These are phyloP conservation scores for Sclerotinia minor DNA, from an alignment of 2,329 filamentous ascomycete species.

Conservation along the genomic window DNA sequence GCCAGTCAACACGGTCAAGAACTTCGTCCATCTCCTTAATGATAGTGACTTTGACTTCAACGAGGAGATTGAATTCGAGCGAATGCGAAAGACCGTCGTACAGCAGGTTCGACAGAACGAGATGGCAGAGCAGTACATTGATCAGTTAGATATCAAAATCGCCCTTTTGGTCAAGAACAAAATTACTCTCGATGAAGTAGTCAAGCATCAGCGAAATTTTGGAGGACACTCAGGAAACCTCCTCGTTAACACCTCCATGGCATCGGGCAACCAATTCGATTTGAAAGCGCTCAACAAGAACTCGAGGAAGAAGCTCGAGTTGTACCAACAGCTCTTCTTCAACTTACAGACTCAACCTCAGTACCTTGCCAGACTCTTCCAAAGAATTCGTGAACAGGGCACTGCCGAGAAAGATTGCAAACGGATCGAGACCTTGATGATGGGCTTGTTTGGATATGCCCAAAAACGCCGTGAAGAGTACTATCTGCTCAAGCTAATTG, in stretches of 20 bases:
- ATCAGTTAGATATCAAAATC: conserved; percentile 98
- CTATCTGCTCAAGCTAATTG: conserved; percentile 86
- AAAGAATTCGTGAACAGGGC: conserved; percentile 76
- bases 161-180: conserved; percentile 98
- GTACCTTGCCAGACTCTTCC: conserved; percentile 88
- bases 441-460: conserved; percentile 95
- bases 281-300: conserved; percentile 97
- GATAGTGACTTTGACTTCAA: conserved; percentile 99
- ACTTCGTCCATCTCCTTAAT: conserved; percentile 95
- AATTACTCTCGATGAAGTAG: conserved; percentile 95
- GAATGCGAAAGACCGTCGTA: conserved; percentile 91
- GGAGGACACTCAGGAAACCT: conserved; percentile 84
- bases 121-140: conserved; percentile 95
- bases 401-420: conserved; percentile 91
- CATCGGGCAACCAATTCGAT: conserved; percentile 89
- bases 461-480: conserved; percentile 97
- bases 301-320: conserved; percentile 90
- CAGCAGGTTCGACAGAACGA: conserved; percentile 98
- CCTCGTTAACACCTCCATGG: conserved; percentile 83
- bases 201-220: conserved; percentile 94
- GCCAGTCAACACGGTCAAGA: conserved; percentile 93
- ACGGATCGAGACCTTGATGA: conserved; percentile 87
- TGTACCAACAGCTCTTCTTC: conserved; percentile 98
- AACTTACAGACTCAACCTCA: conserved; percentile 94
- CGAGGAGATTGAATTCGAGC: conserved; percentile 95